Evolutionary conservation across 1,284 basidiomycete species (phyloP).

Genomic region (Fomitopsis palustris): DNA sequence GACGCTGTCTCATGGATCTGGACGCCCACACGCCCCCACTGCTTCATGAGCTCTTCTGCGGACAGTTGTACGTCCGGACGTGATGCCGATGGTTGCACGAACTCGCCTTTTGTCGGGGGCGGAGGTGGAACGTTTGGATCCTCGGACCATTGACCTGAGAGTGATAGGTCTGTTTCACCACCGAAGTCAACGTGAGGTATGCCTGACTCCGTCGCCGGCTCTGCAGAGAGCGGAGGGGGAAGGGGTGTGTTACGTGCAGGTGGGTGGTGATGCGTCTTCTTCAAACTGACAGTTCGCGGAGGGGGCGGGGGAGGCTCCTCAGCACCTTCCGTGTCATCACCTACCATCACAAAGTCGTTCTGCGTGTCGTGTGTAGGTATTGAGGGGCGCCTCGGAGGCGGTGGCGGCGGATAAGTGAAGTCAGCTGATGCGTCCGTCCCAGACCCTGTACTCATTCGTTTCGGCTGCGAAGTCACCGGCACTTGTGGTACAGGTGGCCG

Average conservation of each 20-base stretch:
- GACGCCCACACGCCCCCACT: constrained; percentile 74
- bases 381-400: constrained; percentile 29
- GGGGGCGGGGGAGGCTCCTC: constrained; percentile 40
- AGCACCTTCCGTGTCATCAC: constrained; percentile 13
- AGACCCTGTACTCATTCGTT: background rate
- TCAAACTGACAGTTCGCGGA: constrained; percentile 27
- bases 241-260: constrained; percentile 32
- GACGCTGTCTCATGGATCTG: constrained; percentile 71
- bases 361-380: constrained; percentile 38
- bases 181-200: constrained; percentile 33
- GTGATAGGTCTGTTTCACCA: constrained; percentile 36
- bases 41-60: constrained; percentile 61
- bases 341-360: constrained; percentile 21
- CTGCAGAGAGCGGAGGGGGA: constrained; percentile 25
- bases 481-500: constrained; percentile 10
- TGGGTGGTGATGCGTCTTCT: constrained; percentile 7
- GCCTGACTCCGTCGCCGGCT: constrained; percentile 24
- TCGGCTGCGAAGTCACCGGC: constrained; percentile 6
- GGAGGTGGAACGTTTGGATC: constrained; percentile 35
- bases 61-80: constrained; percentile 35
- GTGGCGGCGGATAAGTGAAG: constrained; percentile 26
- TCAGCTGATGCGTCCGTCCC: constrained; percentile 6
- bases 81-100: constrained; percentile 7
- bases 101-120: constrained; percentile 11
- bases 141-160: constrained; percentile 42